Conservation (phyloP, 176 grass and related monocot genomes). For the Oryza meridionalis region DNA sequence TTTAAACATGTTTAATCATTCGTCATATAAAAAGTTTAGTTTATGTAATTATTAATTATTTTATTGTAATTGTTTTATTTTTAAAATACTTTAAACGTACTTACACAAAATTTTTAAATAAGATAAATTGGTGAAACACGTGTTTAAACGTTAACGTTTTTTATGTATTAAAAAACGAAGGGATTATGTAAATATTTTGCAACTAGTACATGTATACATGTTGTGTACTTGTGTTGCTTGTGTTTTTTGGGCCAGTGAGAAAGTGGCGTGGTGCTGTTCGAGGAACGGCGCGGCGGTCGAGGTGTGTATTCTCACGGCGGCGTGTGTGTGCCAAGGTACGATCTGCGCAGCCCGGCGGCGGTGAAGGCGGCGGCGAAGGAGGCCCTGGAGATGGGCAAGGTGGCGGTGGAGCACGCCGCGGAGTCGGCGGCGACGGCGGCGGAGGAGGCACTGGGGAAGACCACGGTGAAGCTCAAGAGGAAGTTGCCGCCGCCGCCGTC, state of each 20-base stretch:
- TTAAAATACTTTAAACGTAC: too few species aligned
- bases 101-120: too few species aligned
- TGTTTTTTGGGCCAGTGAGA: neutral
- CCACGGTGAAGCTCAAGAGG: slow-evolving; percentile 55
- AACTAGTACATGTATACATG: neutral
- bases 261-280: neutral
- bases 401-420: slow-evolving; percentile 50
- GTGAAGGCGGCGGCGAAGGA: slow-evolving; percentile 48
- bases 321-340: slow-evolving; percentile 30
- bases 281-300: neutral
- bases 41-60: too few species aligned
- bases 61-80: too few species aligned
- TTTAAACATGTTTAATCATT: too few species aligned
- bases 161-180: too few species aligned
- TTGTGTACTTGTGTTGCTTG: neutral
- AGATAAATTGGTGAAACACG: too few species aligned
- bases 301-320: neutral
- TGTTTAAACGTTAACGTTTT: too few species aligned
- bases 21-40: too few species aligned
- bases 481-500: slow-evolving; percentile 39
- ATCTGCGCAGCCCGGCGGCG: slow-evolving; percentile 35
- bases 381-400: slow-evolving; percentile 64
- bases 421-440: slow-evolving; percentile 60
- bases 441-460: slow-evolving; percentile 48
- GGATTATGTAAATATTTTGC: neutral